These are phyloP conservation scores for Sarcodon sp. DNA, from an alignment of 768 basidiomycete genomes.

Conservation along the genomic window DNA sequence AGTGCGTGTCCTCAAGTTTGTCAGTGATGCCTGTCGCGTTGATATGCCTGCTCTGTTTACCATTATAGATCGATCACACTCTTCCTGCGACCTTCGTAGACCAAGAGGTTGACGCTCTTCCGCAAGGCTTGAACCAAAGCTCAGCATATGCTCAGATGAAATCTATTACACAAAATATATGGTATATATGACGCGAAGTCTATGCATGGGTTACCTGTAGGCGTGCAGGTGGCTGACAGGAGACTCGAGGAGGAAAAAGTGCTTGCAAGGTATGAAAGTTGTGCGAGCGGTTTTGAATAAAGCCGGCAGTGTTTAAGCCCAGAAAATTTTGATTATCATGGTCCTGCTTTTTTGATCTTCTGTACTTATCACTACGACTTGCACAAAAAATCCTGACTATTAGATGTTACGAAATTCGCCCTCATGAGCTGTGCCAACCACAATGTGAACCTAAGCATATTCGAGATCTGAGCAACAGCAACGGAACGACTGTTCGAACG, in stretches of 20 bases:
- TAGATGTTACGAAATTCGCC: too few relatives aligned
- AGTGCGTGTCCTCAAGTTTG: conserved; percentile 15
- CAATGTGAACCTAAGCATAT: too few relatives aligned
- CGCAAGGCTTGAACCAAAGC: conserved; percentile 11
- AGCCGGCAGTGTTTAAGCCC: conserved; percentile 8
- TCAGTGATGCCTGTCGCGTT: not conserved
- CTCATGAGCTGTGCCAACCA: too few relatives aligned
- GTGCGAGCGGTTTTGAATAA: conserved; percentile 15
- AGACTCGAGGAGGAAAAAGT: conserved; percentile 35
- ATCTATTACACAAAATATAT: conserved; percentile 24
- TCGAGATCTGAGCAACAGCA: too few relatives aligned
- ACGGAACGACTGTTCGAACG: too few relatives aligned
- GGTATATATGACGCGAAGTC: conserved; percentile 25
- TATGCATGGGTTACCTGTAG: conserved; percentile 33
- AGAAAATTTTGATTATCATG: not conserved
- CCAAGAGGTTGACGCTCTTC: conserved; percentile 17
- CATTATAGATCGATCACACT: conserved; percentile 26
- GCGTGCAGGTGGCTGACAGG: conserved; percentile 28
- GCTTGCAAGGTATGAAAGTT: conserved; percentile 30
- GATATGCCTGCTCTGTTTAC: not conserved
- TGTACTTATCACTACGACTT: too few relatives aligned
- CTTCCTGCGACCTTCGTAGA: conserved; percentile 31
- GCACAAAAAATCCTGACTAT: too few relatives aligned
- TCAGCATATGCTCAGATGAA: conserved; percentile 16
- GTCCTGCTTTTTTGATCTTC: too few relatives aligned